A percentile compares a stretch with the other conserved stretches of the same genome.
Evolutionary conservation across 257 asterid species (phyloP).

Genomic region (Gentiana dahurica): DNA sequence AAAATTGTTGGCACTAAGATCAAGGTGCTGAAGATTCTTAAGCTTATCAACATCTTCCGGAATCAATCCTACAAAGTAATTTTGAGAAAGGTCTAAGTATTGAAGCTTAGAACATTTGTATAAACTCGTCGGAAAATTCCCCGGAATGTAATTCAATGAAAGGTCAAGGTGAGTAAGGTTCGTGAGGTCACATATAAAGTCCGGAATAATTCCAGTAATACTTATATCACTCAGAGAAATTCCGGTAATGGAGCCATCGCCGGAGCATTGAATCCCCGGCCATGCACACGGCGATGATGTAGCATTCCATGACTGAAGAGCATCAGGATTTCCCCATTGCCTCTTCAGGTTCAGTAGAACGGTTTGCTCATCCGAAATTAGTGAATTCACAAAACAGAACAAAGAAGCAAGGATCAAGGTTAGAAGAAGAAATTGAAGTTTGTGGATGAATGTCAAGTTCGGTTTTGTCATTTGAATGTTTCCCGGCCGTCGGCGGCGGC

Average conservation of each 20-base stretch:
- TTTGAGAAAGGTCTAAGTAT: slow-evolving; percentile 52
- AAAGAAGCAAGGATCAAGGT: slow-evolving; percentile 13
- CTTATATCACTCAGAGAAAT: slow-evolving; percentile 15
- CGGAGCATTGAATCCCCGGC: slow-evolving; percentile 25
- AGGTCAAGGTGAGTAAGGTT: slow-evolving; percentile 46
- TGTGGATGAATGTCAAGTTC: neutral
- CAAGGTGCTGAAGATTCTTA: slow-evolving; percentile 30
- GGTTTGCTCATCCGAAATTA: slow-evolving; percentile 10
- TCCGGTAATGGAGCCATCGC: slow-evolving; percentile 35
- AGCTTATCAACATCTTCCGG: slow-evolving; percentile 46
- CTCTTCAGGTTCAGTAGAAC: slow-evolving; percentile 28
- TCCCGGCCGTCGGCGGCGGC: neutral
- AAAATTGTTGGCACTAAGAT: slow-evolving; percentile 56
- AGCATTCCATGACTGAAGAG: slow-evolving; percentile 29
- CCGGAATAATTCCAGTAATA: slow-evolving; percentile 36
- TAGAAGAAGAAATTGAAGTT: neutral
- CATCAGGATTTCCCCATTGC: slow-evolving; percentile 30
- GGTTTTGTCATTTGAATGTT: slow-evolving; percentile 9
- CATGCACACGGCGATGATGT: slow-evolving; percentile 28
- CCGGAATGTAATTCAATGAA: slow-evolving; percentile 26
- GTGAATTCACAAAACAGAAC: slow-evolving; percentile 22
- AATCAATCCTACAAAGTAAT: slow-evolving; percentile 41
- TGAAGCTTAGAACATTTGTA: slow-evolving; percentile 46
- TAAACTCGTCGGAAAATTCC: slow-evolving; percentile 39
- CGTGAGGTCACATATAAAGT: slow-evolving; percentile 31